Base-by-base conservation (phyloP, 371 early-diverging fungal species). In the Lichtheimia hyalospora region DNA sequence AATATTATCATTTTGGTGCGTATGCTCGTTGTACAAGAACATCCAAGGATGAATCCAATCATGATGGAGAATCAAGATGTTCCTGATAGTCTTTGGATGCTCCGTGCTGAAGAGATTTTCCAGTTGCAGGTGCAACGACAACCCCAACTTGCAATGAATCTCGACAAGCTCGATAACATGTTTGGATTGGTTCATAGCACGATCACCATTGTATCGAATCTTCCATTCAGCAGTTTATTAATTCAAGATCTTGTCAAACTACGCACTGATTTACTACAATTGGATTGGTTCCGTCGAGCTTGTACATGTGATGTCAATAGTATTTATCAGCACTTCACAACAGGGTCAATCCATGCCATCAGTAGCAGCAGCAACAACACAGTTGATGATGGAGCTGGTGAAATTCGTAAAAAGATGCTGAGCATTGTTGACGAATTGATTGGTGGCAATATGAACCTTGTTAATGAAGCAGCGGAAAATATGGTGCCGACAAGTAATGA, bases 1-100 rank as follows among this genome's bases (percentile, higher is more conserved):
- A 84, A 82, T 20, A 59, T 85, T 50, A 74, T 84, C 5, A 55
- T 64, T 15, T 52, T 85, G 14, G 64, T 84, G 4, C 74, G 84
- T 2, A 55, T 84, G 13, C 66, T 85, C 24, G 63, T 85, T 16
- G 61, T 85, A 5, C 82, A 82, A 43, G 76, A 79, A 1, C 63
- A 46, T 16, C 48, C 7, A 16, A 65, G 68, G 34, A 59, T 62
- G 8, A 34, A 34, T 34, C 34, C 34, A 4, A 34, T 34, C 0
- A 34, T 34, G 34, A 8, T 8, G 0, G 34, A 34, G 34, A 34
- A 34, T 34, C 34, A 34, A 34, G 34, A 34, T 34, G 34, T 34
- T 34, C 60, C 15, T 18, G 16, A 50, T 14, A 52, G 58, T n/a
- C 57, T 66, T 8, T 77, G 74, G 78, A 58, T 60, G 13, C 49